Conservation (phyloP, 108 stramenopile species). For the Nannochloropsis gaditana region DNA sequence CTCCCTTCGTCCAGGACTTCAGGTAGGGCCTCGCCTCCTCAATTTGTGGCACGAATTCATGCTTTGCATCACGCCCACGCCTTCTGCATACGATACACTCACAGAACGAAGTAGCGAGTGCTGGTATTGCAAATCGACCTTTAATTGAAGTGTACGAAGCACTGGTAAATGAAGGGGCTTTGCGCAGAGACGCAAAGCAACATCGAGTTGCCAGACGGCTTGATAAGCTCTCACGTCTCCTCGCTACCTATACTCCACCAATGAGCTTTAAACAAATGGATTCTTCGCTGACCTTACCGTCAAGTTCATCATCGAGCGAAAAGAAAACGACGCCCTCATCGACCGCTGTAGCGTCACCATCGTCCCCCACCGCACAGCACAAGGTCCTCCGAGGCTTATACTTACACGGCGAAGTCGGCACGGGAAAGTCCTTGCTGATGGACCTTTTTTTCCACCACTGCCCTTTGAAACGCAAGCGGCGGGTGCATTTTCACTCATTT, state of each 20-base stretch:
- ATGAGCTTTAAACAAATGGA: not conserved
- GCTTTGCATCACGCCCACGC: not conserved
- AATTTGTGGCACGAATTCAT: not conserved
- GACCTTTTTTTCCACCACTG: conserved; percentile 65
- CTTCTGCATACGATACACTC: not conserved
- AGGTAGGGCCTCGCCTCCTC: not conserved
- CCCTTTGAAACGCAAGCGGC: conserved; percentile 59
- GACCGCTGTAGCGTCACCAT: not conserved
- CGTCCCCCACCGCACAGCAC: not conserved
- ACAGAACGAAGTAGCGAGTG: not conserved
- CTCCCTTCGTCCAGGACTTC: not conserved
- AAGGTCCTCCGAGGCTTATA: conserved; percentile 61
- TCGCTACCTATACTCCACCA: not conserved
- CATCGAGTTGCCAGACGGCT: not conserved
- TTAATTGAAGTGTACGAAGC: not conserved
- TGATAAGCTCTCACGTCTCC: not conserved
- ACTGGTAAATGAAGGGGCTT: not conserved
- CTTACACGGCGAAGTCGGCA: conserved; percentile 81
- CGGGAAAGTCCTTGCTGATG: conserved; percentile 86
- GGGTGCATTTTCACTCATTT: conserved; percentile 87
- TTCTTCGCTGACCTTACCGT: too few relatives aligned
- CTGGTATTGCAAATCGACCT: not conserved
- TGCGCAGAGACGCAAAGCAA: not conserved
- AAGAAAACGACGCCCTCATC: not conserved
- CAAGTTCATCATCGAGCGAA: not conserved